Evolutionary conservation across 1,284 basidiomycete species (phyloP).

Genomic region (Rhodotorula sp.): DNA sequence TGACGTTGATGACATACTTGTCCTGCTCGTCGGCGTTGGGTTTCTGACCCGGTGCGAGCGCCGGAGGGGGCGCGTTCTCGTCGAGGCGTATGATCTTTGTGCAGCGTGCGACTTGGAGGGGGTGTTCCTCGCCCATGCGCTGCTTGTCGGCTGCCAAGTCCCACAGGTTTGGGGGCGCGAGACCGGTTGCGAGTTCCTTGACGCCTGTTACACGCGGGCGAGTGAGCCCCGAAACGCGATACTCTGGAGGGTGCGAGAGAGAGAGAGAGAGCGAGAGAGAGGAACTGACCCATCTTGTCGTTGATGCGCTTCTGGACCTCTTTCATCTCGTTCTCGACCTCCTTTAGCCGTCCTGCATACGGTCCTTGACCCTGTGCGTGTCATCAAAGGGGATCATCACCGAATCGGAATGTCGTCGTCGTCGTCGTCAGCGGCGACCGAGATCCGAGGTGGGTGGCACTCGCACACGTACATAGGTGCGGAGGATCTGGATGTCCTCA

Average conservation of each 20-base stretch:
- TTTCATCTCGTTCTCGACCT: slow-evolving; percentile 88
- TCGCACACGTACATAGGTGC: slow-evolving; percentile 72
- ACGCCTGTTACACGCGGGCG: no score
- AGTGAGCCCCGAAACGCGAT: no score
- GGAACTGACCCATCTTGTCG: slow-evolving; percentile 77
- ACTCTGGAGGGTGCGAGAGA: no score
- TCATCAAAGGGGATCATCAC: no score
- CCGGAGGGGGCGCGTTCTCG: slow-evolving; percentile 24
- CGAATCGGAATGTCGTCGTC: not conserved
- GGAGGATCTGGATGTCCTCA: slow-evolving; percentile 97
- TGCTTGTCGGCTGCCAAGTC: slow-evolving; percentile 55
- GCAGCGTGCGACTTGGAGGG: slow-evolving; percentile 94
- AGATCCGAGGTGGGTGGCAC: slow-evolving; percentile 32
- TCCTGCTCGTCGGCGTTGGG: slow-evolving; percentile 83
- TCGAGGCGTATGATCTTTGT: slow-evolving; percentile 85
- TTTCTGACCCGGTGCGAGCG: slow-evolving; percentile 35
- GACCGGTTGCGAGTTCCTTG: slow-evolving; percentile 96
- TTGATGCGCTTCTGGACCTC: slow-evolving; percentile 96
- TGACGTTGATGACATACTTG: slow-evolving; percentile 99
- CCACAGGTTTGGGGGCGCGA: slow-evolving; percentile 85
- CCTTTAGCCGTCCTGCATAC: slow-evolving; percentile 84
- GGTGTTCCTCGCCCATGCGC: slow-evolving; percentile 88
- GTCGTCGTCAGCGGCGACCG: slow-evolving; percentile 16
- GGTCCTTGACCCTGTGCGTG: slow-evolving; percentile 86
- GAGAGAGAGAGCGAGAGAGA: no score